phyloP scores from a whole-genome alignment of 306 rosid species.

The Corylus avellana region DNA sequence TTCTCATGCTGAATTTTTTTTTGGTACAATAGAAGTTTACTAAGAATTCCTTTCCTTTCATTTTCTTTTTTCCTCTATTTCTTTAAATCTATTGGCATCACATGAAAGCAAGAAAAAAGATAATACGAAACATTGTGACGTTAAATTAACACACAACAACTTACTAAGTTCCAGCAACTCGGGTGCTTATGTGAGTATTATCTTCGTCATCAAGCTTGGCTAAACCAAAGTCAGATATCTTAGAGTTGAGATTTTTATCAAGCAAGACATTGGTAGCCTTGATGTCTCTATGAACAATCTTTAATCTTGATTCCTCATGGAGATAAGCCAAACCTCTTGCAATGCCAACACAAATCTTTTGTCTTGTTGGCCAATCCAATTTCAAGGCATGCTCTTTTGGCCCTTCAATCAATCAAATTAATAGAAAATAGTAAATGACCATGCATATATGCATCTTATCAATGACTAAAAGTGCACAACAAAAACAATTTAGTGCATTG shows the following conservation, averaged over 20 bases:
- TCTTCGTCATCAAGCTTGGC: conserved; percentile 45
- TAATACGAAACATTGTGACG: too few species aligned
- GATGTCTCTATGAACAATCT: too few species aligned
- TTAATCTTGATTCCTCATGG: too few species aligned
- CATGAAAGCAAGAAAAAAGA: not conserved
- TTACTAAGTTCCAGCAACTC: conserved; percentile 41
- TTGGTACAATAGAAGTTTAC: too few species aligned
- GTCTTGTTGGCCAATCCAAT: too few species aligned
- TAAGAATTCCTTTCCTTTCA: too few species aligned
- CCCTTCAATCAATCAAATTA: conserved; percentile 13
- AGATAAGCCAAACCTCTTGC: too few species aligned
- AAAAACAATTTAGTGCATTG: too few species aligned
- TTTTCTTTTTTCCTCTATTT: not conserved
- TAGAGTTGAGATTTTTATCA: too few species aligned
- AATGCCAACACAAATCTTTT: too few species aligned
- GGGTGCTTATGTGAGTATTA: conserved; percentile 39
- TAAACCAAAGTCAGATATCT: conserved; percentile 1
- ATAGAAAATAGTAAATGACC: not conserved
- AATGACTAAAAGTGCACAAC: not conserved
- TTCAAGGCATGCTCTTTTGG: not conserved
- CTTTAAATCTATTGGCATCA: not conserved
- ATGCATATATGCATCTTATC: not conserved
- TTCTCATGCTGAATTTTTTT: too few species aligned
- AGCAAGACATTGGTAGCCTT: too few species aligned
- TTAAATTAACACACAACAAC: not conserved